These are phyloP conservation scores for Aureobasidium mangrovei DNA, from an alignment of 2,329 filamentous ascomycete species.

Conservation along the genomic window DNA sequence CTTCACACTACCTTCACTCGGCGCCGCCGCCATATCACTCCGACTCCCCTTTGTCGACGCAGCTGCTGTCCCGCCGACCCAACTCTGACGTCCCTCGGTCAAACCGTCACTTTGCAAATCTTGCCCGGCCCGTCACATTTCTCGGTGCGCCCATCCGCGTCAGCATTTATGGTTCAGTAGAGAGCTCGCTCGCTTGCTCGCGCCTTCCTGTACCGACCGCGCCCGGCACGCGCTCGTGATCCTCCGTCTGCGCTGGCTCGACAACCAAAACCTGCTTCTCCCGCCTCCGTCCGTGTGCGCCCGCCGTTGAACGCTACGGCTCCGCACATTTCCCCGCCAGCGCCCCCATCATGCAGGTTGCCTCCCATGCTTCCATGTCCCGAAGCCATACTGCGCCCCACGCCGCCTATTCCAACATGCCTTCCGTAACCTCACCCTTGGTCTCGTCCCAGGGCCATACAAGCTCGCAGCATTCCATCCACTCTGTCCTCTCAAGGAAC, in stretches of 20 bases:
- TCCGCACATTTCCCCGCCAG: background rate
- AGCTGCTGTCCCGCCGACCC: no score
- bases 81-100: no score
- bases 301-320: background rate
- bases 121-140: no score
- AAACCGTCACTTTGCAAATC: no score
- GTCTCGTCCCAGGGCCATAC: constrained; percentile 37
- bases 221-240: constrained; percentile 7
- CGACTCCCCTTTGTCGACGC: no score
- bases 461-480: constrained; percentile 38
- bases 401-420: constrained; percentile 20
- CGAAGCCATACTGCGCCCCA: constrained; percentile 23
- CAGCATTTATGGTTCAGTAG: background rate
- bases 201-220: background rate
- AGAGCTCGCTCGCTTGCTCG: background rate
- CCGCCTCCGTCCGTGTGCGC: constrained; percentile 5
- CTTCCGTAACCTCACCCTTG: constrained; percentile 29
- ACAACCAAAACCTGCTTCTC: background rate
- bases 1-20: no score
- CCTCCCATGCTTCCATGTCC: constrained; percentile 23
- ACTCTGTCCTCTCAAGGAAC: constrained; percentile 38
- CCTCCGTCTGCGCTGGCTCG: background rate
- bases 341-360: constrained; percentile 21
- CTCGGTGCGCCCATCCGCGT: background rate
- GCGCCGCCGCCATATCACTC: no score